Conservation (phyloP, 2,329 filamentous ascomycete species). For the Ceratocystis harringtonii region DNA sequence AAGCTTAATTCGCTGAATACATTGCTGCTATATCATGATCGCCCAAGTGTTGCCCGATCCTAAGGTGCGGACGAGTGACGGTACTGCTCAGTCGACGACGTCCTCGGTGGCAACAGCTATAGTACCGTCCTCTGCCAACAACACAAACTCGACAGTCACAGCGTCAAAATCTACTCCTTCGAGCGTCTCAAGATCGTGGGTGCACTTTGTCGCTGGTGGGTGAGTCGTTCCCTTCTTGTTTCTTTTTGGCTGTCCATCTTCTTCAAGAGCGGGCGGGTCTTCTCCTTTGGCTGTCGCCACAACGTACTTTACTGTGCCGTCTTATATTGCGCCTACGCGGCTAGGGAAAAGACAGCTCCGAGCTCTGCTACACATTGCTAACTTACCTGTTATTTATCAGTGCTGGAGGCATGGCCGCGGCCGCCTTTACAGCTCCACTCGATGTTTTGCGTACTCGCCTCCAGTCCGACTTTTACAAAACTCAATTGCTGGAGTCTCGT, state of each 20-base stretch:
- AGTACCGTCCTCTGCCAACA: background rate
- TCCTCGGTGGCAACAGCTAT: constrained; percentile 33
- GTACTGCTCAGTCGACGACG: background rate
- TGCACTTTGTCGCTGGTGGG: constrained; percentile 84
- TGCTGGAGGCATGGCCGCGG: constrained; percentile 76
- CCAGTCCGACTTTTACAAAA: constrained; percentile 83
- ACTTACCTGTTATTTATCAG: constrained; percentile 30
- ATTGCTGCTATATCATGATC: background rate
- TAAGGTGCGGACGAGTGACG: background rate
- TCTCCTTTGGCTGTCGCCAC: background rate
- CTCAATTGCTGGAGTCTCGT: constrained; percentile 56
- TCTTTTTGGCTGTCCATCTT: background rate
- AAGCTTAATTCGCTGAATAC: background rate
- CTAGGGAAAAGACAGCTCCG: background rate
- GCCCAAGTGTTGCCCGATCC: background rate
- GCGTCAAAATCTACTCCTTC: constrained; percentile 12
- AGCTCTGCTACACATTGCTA: background rate
- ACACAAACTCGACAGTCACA: background rate
- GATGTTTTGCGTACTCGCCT: constrained; percentile 88
- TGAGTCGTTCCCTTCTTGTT: constrained; percentile 31
- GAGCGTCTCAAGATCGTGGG: constrained; percentile 64
- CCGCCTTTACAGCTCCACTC: constrained; percentile 82
- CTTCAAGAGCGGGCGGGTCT: background rate
- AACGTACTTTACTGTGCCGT: background rate
- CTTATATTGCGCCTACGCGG: background rate